Percentiles rank a stretch among this genome's conserved stretches.
Conservation (phyloP, 306 rosid species). For the Clitoria ternatea region DNA sequence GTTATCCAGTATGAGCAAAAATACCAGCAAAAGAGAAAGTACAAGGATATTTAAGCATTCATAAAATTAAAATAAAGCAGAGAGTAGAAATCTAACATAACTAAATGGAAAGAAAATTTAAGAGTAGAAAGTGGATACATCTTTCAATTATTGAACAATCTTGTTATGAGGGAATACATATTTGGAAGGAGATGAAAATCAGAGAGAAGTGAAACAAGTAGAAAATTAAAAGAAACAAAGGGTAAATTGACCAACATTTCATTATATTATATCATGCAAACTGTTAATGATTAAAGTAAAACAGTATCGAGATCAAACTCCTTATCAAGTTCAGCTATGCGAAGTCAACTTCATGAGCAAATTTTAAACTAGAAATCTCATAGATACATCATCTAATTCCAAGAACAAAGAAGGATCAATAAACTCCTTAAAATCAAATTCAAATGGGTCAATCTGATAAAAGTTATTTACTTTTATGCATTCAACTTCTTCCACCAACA, state of each 20-base stretch:
- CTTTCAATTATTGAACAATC: background rate
- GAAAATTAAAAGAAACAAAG: background rate
- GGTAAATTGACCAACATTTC: background rate
- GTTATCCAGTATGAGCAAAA: background rate
- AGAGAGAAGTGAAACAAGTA: background rate
- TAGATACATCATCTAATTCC: background rate
- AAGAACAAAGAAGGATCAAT: background rate
- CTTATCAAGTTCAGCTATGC: background rate
- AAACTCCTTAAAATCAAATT: background rate
- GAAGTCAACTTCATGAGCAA: background rate
- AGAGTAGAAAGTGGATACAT: background rate
- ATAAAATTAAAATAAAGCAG: background rate
- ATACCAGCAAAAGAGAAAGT: background rate
- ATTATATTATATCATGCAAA: background rate
- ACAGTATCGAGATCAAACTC: constrained; percentile 12
- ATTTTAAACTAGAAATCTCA: constrained; percentile 5
- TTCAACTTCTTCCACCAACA: background rate
- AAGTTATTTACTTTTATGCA: background rate
- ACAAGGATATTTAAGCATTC: background rate
- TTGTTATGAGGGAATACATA: background rate
- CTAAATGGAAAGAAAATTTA: background rate
- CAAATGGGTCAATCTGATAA: background rate
- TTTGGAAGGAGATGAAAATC: background rate
- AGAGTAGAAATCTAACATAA: background rate
- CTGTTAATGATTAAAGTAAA: background rate